Evolutionary conservation across 352 stramenopile genomes (phyloP).

Genomic region (Globisporangium sylvaticum): DNA sequence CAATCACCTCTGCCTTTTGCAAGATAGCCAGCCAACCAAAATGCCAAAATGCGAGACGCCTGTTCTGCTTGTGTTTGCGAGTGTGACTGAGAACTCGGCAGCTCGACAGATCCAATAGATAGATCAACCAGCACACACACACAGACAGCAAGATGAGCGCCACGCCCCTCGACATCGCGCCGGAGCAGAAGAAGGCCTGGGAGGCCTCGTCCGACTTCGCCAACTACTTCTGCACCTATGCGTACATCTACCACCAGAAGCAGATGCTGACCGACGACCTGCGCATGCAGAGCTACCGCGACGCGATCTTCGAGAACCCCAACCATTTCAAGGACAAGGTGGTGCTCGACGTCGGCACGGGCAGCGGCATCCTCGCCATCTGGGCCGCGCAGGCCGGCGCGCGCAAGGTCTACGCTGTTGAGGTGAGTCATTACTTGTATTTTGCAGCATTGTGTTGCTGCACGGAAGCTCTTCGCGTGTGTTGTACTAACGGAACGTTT

Average conservation of each 20-base stretch:
- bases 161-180: constrained; percentile 46
- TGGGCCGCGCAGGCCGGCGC: constrained; percentile 98
- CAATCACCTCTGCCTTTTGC: background rate
- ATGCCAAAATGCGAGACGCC: background rate
- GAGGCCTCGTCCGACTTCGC: constrained; percentile 85
- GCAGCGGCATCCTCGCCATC: constrained; percentile 97
- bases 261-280: constrained; percentile 99
- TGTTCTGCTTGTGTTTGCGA: background rate
- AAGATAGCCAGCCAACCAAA: constrained; percentile 6
- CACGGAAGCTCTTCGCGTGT: background rate
- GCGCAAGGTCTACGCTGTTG: constrained; percentile 96
- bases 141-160: constrained; percentile 13
- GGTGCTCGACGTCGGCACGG: constrained; percentile 99
- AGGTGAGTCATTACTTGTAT: constrained; percentile 22
- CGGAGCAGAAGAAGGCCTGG: constrained; percentile 81
- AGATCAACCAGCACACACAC: background rate
- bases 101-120: background rate
- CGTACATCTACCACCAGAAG: constrained; percentile 92
- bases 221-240: constrained; percentile 91
- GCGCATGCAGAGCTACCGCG: constrained; percentile 98
- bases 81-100: background rate
- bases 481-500: background rate
- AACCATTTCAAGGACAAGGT: constrained; percentile 98
- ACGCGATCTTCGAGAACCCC: constrained; percentile 97
- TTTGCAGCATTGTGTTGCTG: background rate